These are phyloP conservation scores for Geranomyces variabilis DNA, from an alignment of 192 early-diverging fungal species.

Conservation along the genomic window DNA sequence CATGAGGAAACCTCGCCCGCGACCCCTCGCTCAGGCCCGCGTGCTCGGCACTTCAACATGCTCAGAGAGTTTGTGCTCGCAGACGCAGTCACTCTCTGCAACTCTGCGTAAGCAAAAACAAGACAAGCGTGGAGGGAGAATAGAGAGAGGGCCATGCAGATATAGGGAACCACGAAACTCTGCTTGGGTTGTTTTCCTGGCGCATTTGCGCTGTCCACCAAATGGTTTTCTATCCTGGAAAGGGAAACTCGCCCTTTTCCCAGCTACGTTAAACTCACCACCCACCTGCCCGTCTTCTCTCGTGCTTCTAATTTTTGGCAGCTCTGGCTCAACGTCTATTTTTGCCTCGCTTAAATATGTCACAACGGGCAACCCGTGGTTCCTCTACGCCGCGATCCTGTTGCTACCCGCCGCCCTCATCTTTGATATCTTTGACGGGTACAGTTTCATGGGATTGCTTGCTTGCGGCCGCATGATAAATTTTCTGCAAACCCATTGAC, in stretches of 20 bases:
- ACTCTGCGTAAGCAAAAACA: slow-evolving; percentile 76
- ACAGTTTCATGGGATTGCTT: background rate
- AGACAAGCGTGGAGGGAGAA: too few species aligned
- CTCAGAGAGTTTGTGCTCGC: slow-evolving; percentile 69
- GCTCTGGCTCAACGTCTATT: slow-evolving; percentile 70
- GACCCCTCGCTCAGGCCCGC: too few species aligned
- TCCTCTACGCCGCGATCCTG: slow-evolving; percentile 36
- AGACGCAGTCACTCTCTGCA: slow-evolving; percentile 85
- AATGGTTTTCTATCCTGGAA: too few species aligned
- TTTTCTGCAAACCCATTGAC: background rate
- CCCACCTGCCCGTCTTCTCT: too few species aligned
- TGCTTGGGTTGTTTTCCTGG: background rate
- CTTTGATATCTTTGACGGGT: slow-evolving; percentile 46
- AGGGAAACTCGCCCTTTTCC: too few species aligned
- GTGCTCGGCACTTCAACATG: slow-evolving; percentile 26
- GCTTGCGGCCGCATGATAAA: background rate
- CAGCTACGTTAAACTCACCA: too few species aligned
- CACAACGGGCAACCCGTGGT: slow-evolving; percentile 38
- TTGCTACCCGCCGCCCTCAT: slow-evolving; percentile 39
- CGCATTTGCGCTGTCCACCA: too few species aligned
- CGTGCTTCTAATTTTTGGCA: slow-evolving; percentile 17
- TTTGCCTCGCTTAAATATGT: slow-evolving; percentile 44
- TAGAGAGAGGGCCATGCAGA: background rate
- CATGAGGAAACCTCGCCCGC: too few species aligned
- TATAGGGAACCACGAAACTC: background rate